Evolutionary conservation across 2,329 filamentous ascomycete genomes (phyloP).

Genomic region (Aaosphaeria arxii): DNA sequence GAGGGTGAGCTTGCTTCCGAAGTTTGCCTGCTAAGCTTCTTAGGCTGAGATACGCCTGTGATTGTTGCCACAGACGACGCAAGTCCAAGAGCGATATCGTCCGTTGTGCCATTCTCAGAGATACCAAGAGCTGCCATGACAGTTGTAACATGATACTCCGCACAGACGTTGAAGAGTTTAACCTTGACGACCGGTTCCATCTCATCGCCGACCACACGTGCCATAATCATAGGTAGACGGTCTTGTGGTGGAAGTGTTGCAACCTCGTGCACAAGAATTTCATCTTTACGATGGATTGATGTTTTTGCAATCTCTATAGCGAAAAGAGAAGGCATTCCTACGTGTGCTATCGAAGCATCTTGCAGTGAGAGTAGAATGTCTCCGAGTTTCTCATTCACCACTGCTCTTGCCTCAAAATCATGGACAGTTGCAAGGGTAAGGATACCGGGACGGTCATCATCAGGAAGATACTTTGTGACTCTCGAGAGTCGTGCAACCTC

Average conservation of each 20-base stretch:
- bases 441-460: conserved; percentile 89
- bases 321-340: conserved; percentile 78
- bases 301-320: conserved; percentile 71
- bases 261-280: conserved; percentile 70
- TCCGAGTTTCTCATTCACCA: conserved; percentile 69
- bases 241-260: conserved; percentile 38
- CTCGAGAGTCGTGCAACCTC: conserved; percentile 81
- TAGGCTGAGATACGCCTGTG: conserved; percentile 60
- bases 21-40: conserved; percentile 30
- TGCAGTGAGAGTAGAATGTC: conserved; percentile 41
- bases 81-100: conserved; percentile 73
- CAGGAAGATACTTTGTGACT: conserved; percentile 90
- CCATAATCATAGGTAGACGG: conserved; percentile 70
- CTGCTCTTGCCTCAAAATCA: conserved; percentile 59
- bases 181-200: conserved; percentile 88
- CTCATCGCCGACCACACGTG: conserved; percentile 87
- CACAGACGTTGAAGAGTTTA: conserved; percentile 76
- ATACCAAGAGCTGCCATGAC: conserved; percentile 77
- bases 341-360: conserved; percentile 50
- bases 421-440: conserved; percentile 70
- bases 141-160: conserved; percentile 87
- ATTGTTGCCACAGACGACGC: conserved; percentile 77
- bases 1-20: conserved; percentile 22
- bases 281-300: conserved; percentile 62
- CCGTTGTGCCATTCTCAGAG: conserved; percentile 56